These are phyloP conservation scores for Pinus albicaulis DNA, from an alignment of 75 land plant species.

Conservation along the genomic window DNA sequence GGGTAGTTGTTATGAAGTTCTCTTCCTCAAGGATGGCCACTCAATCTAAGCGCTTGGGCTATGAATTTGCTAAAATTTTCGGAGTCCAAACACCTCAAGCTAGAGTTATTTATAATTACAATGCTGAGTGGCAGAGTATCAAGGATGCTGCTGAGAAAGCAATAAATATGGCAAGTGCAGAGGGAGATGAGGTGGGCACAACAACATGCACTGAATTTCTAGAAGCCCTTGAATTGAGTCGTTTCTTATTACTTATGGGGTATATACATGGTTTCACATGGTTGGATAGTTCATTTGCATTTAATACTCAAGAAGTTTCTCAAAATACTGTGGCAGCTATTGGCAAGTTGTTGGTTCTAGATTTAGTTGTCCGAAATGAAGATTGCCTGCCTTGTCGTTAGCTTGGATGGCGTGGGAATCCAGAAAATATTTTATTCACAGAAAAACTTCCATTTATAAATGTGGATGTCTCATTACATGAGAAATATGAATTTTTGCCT, in stretches of 20 bases:
- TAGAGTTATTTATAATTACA: conserved; percentile 76
- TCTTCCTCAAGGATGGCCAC: conserved; percentile 93
- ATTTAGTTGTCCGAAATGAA: too few species aligned
- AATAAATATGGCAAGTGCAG: conserved; percentile 39
- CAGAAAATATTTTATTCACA: too few species aligned
- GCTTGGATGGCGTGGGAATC: too few species aligned
- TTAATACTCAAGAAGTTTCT: too few species aligned
- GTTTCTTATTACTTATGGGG: conserved; percentile 95
- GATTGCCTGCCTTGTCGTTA: too few species aligned
- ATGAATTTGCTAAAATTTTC: conserved; percentile 89
- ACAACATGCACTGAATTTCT: conserved; percentile 78
- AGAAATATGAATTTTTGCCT: too few species aligned
- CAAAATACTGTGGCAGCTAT: too few species aligned
- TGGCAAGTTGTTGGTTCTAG: too few species aligned
- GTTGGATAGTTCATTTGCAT: too few species aligned
- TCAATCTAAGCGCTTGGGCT: conserved; percentile 95
- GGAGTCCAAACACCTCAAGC: conserved; percentile 90
- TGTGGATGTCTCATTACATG: too few species aligned
- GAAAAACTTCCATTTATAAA: too few species aligned
- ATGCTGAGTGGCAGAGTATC: conserved; percentile 81
- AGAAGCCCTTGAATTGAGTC: conserved; percentile 88
- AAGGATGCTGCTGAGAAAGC: conserved; percentile 76
- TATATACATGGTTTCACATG: too few species aligned
- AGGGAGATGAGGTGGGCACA: conserved; percentile 71
- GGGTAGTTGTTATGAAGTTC: conserved; percentile 88